phyloP scores from a whole-genome alignment of 257 asterid species.

The Solanum chiquidenum region DNA sequence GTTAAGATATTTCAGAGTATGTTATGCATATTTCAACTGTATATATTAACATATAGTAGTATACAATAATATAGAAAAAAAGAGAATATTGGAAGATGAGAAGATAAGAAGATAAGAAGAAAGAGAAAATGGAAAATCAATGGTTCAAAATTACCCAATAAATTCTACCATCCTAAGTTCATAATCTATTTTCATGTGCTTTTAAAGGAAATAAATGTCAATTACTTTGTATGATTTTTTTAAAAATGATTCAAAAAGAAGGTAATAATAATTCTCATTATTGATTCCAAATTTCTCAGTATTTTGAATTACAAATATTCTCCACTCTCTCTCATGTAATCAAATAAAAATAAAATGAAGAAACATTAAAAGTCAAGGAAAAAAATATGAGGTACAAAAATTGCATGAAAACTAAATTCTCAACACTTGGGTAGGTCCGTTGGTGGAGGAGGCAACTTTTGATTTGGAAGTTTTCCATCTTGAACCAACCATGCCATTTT shows the following conservation, averaged over 20 bases:
- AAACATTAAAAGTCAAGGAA: background rate
- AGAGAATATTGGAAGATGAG: too few species aligned
- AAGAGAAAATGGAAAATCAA: too few species aligned
- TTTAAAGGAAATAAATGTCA: background rate
- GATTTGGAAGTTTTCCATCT: conserved; percentile 45
- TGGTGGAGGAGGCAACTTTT: conserved; percentile 8
- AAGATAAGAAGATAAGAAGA: too few species aligned
- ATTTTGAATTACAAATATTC: background rate
- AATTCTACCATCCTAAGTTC: too few species aligned
- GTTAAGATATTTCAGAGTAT: too few species aligned
- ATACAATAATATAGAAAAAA: background rate
- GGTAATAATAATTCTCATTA: background rate
- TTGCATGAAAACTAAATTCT: background rate
- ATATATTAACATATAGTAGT: too few species aligned
- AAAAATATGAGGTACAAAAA: background rate
- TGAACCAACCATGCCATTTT: background rate
- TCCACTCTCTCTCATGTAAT: background rate
- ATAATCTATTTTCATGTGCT: background rate
- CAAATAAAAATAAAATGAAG: background rate
- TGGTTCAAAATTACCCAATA: too few species aligned
- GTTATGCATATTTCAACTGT: background rate
- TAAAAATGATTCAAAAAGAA: background rate
- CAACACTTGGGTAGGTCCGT: conserved; percentile 12
- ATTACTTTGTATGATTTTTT: background rate
- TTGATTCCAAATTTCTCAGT: background rate